Base-by-base conservation (phyloP, 257 asterid species). In the Forsythia suspensa region DNA sequence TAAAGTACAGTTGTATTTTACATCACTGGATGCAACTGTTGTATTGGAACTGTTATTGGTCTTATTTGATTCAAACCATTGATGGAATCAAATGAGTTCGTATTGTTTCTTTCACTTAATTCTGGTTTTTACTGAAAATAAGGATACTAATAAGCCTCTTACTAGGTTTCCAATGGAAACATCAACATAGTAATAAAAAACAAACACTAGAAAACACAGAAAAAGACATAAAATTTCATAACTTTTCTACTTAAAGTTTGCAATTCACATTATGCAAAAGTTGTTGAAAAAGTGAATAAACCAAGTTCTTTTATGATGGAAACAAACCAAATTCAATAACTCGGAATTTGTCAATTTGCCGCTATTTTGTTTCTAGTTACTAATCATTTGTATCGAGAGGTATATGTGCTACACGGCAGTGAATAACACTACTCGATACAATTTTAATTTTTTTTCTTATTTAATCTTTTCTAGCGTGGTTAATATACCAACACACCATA, bases 21-120 rank as follows among this genome's bases (percentile, higher is more conserved):
- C 5, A 16, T 16, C 8, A 16, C 8, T 52, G 61, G 61, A 52
- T 16, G 61, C 16, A 52, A 52, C 21, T 16, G 61, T 52, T 43
- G 61, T 38, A 57, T 29, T 68, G 59, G 65, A 79, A 51, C 34
- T 68, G 74, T 46, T 59, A 69, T 68, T 63, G 84, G 68, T 72
- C 52, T 72, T 79, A 76, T 82, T 79, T 73, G 78, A 34, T 59
- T 81, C 20, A 15, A 51, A 40, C 6, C 76, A 76, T 79, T 71
- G 84, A 82, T 73, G 82, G 71, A 42, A 85, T 83, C 82, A 85
- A 82, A 79, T 80, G 36, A 75, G 67, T 74, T 72, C 82, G 82
- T 51, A 73, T 79, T 82, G 80, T 85, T 82, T 76, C 43, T 81
- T 85, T 68, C 79, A 42, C 41, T 67, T 0, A 34, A n/a, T 63